Evolutionary conservation across 2,329 filamentous ascomycete species (phyloP), one percentile per base, ranked within the genome.

Genomic region (Venturia asperata): DNA sequence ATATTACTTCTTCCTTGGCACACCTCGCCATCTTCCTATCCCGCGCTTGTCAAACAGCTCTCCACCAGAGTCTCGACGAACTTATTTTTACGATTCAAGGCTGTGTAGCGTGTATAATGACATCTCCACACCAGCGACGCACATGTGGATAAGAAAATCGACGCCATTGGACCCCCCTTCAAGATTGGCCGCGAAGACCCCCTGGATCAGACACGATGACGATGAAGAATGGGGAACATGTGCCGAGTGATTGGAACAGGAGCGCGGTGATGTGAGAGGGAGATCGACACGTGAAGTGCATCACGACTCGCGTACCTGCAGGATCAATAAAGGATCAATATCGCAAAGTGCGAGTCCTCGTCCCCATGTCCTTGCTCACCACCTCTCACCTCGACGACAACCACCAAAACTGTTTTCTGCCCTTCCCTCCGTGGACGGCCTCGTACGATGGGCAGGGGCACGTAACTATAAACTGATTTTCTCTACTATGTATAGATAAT

Each of bases 221-320:
- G 30, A 34, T 34, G 3, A 34, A 3, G 30, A 6, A 34, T 34
- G 30, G 30, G 30, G 15, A 10, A 10, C 42, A 47, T 47, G 43
- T 47, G 43, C 43, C 2, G 5, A 21, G 43, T 21, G 43, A n/a
- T 47, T 47, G 43, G 43, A 45, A 17, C 19, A 6, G 21, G 21
- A 47, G 43, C 6, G 21, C 9, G 21, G 21, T 49, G 47, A 49
- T 11, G 21, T 47, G 47, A 27, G 47, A 13, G 47, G 47, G 47
- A 49, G 47, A 49, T 49, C 47, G 47, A 49, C 47, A 27, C 21
- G 11, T 52, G 21, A 52, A 52, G 47, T 52, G 47, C n/a, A 47
- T 47, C 45, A n/a, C 45, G n/a, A 24, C 19, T 47, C 45, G 45
- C 45, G 45, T 47, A 47, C 45, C 45, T 47, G 45, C 45, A 47